Base-by-base conservation (phyloP, 164 flowering plant species). In the Aristolochia californica region DNA sequence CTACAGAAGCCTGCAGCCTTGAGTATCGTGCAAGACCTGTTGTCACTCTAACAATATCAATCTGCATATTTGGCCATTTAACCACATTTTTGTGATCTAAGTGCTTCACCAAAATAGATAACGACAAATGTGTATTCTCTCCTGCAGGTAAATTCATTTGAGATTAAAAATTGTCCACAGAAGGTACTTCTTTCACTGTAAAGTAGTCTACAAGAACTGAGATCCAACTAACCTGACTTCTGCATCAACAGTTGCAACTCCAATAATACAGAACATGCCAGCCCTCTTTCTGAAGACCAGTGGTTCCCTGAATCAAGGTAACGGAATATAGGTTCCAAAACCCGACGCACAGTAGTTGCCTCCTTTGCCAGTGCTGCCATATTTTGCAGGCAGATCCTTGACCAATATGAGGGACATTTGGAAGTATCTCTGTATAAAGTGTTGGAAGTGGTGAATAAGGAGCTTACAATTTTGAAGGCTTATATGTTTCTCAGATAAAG, bases 71-170 rank as follows among this genome's bases (percentile, higher is more conserved):
- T 38, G 82, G 88, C 62, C 72, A 75, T 55, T 80, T 88, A 52
- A 60, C 65, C 53, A 84, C 77, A 71, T 74, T 84, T 71, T 85
- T 91, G 72, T 91, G 88, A 70, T 87, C 97, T 65, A 91, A 67
- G 69, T 91, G 97, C 82, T 91, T 91, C 66, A 85, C 76, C 78
- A 91, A 70, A 44, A 77, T 73, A 48, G 91, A 80, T 56, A 90
- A 59, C 54, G 85, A 70, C 44, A 78, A 63, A 72, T 84, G 89
- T 52, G 86, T 74, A 40, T 78, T 83, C 22, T 78, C 79, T 23
- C 89, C 97, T 84, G 83, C 54, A 56, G 57, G 60, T 55, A 25
- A 21, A 53, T 24, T 5, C 51, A 20, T 45, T 20, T 43, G 51
- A 49, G 53, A 23, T 65, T 24, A 56, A 22, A 9, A 20, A 47